Base-by-base conservation (phyloP, 169 alveolate species). In the Plasmodium reichenowi region DNA sequence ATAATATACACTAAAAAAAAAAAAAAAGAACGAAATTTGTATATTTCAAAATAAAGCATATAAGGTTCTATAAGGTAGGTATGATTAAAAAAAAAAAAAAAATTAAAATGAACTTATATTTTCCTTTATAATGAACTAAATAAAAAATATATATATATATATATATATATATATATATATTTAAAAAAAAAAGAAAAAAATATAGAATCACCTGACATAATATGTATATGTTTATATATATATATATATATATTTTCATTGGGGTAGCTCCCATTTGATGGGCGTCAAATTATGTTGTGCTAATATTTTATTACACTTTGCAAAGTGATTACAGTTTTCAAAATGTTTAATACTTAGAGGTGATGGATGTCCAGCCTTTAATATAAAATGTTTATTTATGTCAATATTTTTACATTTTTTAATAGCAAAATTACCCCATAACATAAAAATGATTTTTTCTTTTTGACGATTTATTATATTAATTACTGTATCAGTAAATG, bases 291-390 rank as follows among this genome's bases (percentile, higher is more conserved):
- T 50, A 13, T 93, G 75, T 20, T 93, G 76, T 26, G 24, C 70
- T 45, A 95, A 94, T 60, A 94, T 93, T 10, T 93, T 96, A 58
- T 95, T 95, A 88, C 97, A 94, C 88, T 95, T 94, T 66, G 93
- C 93, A 56, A 95, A 95, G 74, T 95, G 97, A 78, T 94, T 95
- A 60, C 97, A 95, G 13, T 96, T 97, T 75, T 45, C 59, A 88
- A 74, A 75, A 63, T 88, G 85, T 20, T 48, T 64, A 64, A 92
- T 68, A 58, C 72, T 80, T 45, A 99, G 95, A 5, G 99, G 99
- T 9, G 99, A 98, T 20, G 99, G 99, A 93, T 99, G 99, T n/a
- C 98, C 99, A 45, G 98, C 96, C 86, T 97, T 95, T 60, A 98
- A 88, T 17, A 98, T 93, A 68, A 80, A 94, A 93, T 98, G 99